Percentiles rank a stretch among this genome's conserved stretches.
Evolutionary conservation across 495 filamentous ascomycete species (phyloP).

Genomic region (Usnea hakonensis): DNA sequence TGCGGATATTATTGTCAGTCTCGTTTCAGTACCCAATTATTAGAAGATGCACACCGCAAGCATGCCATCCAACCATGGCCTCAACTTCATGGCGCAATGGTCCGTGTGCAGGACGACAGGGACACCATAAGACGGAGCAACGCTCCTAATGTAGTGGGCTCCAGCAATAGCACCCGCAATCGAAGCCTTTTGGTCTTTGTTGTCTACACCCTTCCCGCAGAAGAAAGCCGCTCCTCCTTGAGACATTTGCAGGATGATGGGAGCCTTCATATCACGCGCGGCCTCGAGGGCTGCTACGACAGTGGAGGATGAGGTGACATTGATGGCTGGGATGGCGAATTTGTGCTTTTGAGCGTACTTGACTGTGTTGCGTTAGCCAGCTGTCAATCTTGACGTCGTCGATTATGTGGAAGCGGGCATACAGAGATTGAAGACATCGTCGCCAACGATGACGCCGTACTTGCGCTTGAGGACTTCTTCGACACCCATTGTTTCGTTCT

Average conservation of each 20-base stretch:
- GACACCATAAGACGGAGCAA: conserved; percentile 81
- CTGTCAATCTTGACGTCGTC: not conserved
- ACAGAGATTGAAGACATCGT: conserved; percentile 41
- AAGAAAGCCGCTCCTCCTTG: conserved; percentile 69
- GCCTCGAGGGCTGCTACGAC: conserved; percentile 82
- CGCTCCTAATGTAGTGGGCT: conserved; percentile 84
- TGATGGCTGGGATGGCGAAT: conserved; percentile 90
- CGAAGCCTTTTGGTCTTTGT: conserved; percentile 77
- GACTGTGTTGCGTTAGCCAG: conserved; percentile 39
- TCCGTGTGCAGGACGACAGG: conserved; percentile 82
- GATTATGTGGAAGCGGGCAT: not conserved
- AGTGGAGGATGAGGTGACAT: conserved; percentile 88
- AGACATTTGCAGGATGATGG: conserved; percentile 84
- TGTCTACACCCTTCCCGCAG: conserved; percentile 43
- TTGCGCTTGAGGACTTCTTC: conserved; percentile 14
- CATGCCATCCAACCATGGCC: conserved; percentile 96
- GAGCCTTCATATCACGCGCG: conserved; percentile 77
- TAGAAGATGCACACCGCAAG: conserved; percentile 41
- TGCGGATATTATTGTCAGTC: conserved; percentile 27
- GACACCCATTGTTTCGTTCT: conserved; percentile 2
- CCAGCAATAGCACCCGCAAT: conserved; percentile 80
- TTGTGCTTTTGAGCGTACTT: conserved; percentile 74
- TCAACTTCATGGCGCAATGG: conserved; percentile 89
- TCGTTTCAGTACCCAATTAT: not conserved
- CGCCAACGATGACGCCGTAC: conserved; percentile 16